Evolutionary conservation across 805 yeast genomes (phyloP).

Genomic region (Nakazawaea siamensis): DNA sequence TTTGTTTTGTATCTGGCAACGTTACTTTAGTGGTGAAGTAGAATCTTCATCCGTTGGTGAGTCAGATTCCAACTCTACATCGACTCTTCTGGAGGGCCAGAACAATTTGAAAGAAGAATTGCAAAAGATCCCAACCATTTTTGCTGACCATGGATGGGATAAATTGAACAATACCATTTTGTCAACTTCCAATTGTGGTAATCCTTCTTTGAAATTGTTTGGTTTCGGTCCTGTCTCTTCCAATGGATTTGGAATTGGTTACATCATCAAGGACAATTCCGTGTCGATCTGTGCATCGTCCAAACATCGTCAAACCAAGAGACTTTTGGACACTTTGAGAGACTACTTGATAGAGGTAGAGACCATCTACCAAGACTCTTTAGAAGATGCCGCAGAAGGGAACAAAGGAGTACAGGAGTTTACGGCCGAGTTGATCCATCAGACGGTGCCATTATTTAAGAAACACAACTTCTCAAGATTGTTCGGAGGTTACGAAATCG

Average conservation of each 20-base stretch:
- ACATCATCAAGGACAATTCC: conserved; percentile 74
- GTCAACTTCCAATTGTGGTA: conserved; percentile 87
- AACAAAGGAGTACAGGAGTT: not conserved
- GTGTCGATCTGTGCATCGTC: conserved; percentile 78
- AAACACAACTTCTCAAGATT: conserved; percentile 25
- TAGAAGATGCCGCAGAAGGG: conserved; percentile 7
- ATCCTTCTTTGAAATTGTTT: conserved; percentile 76
- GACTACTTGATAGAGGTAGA: conserved; percentile 54
- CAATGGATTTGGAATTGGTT: conserved; percentile 91
- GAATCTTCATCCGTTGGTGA: not conserved
- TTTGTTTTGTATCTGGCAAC: conserved; percentile 78
- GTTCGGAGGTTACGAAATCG: conserved; percentile 67
- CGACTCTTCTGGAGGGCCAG: conserved; percentile 18
- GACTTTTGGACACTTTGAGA: conserved; percentile 64
- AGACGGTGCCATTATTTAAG: conserved; percentile 13
- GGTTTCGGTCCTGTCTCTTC: conserved; percentile 90
- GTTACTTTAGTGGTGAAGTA: conserved; percentile 32
- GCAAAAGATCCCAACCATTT: conserved; percentile 57
- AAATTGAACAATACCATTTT: conserved; percentile 70
- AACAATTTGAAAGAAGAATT: conserved; percentile 16
- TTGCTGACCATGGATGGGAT: conserved; percentile 86
- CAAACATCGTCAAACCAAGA: conserved; percentile 77
- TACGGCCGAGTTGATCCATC: conserved; percentile 16
- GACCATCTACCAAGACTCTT: conserved; percentile 32
- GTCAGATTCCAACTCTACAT: conserved; percentile 24